Evolutionary conservation across 2,329 filamentous ascomycete genomes (phyloP), one percentile per base, ranked within the genome.

Genomic region (Alternaria triticimaculans): DNA sequence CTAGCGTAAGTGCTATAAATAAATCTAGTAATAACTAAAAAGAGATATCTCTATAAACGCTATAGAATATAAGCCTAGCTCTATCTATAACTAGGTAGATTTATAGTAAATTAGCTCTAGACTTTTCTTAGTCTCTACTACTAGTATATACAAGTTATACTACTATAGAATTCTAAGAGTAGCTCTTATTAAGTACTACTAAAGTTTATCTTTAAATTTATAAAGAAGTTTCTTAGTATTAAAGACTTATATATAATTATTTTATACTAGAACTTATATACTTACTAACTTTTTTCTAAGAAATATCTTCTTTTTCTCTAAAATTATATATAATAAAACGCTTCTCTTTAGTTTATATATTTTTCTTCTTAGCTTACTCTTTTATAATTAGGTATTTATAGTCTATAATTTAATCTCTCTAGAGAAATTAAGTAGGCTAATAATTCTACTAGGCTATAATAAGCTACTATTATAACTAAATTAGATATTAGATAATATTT

Each of bases 371-470:
- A 59, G 72, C 18, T 66, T 82, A 55, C 71, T 81, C 26, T 80
- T 61, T 11, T 20, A 9, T 18, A 7, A 60, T 54, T 9, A 66
- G 20, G 76, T 62, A 18, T 82, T 81, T 49, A 75, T 77, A 62
- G 74, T 58, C 8, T 73, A 71, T 12, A 71, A 76, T 45, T 28
- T 82, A 54, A 72, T 76, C 57, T 77, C 45, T 55, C 70, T 15
- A 12, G 68, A 80, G 63, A 77, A 80, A 59, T 54, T 81, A 5
- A 81, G 80, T 55, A 75, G 72, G 53, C 70, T 81, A 18, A 50
- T 66, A n/a, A 73, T 82, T 58, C 58, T 75, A 26, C 54, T 8
- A 55, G 33, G 20, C 33, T 14, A 25, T 10, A 61, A 61, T 7
- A 8, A 61, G 51, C 58, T 61, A 8, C 51, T 4, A 14, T 56